Evolutionary conservation across 352 stramenopile species (phyloP).

Genomic region (Bremia lactucae): DNA sequence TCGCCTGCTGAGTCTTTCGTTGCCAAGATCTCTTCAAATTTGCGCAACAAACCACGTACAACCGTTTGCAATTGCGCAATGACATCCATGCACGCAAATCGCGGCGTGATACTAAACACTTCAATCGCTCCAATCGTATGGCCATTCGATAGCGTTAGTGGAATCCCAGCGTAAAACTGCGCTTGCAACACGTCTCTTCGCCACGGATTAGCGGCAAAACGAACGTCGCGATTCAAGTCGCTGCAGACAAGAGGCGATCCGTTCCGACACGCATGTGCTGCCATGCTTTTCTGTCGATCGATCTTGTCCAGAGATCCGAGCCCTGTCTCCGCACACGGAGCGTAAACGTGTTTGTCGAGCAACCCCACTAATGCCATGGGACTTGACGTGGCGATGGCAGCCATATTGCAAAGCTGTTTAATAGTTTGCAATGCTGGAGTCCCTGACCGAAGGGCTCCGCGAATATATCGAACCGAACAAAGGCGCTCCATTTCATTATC

Average conservation of each 20-base stretch:
- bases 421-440: constrained; percentile 33
- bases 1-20: constrained; percentile 40
- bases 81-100: constrained; percentile 62
- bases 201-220: constrained; percentile 66
- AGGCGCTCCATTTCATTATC: constrained; percentile 65
- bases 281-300: constrained; percentile 48
- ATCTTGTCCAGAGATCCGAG: constrained; percentile 28
- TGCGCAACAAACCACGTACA: constrained; percentile 57
- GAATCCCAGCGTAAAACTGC: constrained; percentile 79
- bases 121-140: constrained; percentile 73
- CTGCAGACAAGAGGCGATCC: constrained; percentile 66
- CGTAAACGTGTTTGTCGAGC: constrained; percentile 61
- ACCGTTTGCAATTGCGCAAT: constrained; percentile 68
- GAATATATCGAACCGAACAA: constrained; percentile 40
- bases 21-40: constrained; percentile 68
- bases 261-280: constrained; percentile 61
- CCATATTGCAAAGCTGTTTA: constrained; percentile 73
- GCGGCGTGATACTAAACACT: constrained; percentile 50
- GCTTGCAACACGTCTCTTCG: constrained; percentile 38
- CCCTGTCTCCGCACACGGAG: constrained; percentile 46
- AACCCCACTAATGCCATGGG: constrained; percentile 56
- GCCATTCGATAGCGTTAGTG: constrained; percentile 67
- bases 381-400: constrained; percentile 63
- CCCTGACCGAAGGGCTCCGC: constrained; percentile 30
- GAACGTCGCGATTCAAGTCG: constrained; percentile 58